These are phyloP conservation scores for Gymnopilus junonius DNA, from an alignment of 768 basidiomycete species.

Conservation along the genomic window DNA sequence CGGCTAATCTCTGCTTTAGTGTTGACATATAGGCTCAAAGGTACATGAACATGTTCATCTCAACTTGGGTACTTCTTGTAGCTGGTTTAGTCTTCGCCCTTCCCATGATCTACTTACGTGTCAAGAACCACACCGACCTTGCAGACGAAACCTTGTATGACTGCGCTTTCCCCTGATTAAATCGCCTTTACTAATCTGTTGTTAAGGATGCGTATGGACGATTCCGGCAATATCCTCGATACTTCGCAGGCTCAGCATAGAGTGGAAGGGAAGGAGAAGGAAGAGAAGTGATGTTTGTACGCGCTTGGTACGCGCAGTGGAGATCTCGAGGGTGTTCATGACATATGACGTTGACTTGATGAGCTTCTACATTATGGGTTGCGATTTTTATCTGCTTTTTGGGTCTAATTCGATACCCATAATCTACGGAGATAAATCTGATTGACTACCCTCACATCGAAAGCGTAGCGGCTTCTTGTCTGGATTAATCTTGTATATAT, in stretches of 20 bases:
- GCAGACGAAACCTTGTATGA: constrained; percentile 60
- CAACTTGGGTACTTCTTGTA: constrained; percentile 74
- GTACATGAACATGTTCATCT: constrained; percentile 74
- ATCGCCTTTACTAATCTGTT: not conserved
- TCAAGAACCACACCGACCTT: constrained; percentile 60
- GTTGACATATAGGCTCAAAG: constrained; percentile 24
- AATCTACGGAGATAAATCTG: not conserved
- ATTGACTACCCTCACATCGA: too few species aligned
- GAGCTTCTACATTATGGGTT: not conserved
- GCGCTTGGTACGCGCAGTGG: too few species aligned
- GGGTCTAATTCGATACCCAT: not conserved
- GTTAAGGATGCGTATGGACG: constrained; percentile 47
- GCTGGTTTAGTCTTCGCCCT: constrained; percentile 68
- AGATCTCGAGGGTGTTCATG: not conserved
- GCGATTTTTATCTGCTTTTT: not conserved
- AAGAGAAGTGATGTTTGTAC: not conserved
- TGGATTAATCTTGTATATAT: too few species aligned
- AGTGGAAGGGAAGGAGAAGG: not conserved
- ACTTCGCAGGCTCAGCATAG: not conserved
- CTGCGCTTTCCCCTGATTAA: constrained; percentile 1
- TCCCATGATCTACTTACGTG: constrained; percentile 75
- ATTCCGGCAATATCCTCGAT: constrained; percentile 36
- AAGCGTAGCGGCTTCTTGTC: too few species aligned
- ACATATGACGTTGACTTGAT: not conserved
- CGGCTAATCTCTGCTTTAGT: not conserved